Percentiles rank a stretch among this genome's conserved stretches.
phyloP scores from a whole-genome alignment of 495 filamentous ascomycete genomes.

The Penicillium herquei region DNA sequence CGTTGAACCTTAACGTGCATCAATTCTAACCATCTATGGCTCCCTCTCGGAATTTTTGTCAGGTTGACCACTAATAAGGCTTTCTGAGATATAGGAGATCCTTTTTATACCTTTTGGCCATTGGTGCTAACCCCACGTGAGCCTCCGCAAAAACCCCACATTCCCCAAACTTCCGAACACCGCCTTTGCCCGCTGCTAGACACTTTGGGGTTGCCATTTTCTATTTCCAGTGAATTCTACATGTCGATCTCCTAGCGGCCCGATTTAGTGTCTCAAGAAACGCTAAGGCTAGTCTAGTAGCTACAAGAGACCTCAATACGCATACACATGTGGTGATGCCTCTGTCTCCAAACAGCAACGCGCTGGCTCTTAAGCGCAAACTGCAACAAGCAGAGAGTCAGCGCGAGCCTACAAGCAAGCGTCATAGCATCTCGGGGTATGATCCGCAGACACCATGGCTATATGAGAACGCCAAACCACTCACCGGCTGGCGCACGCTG shows the following conservation, averaged over 20 bases:
- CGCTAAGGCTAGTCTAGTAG: too few relatives aligned
- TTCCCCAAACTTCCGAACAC: constrained; percentile 27
- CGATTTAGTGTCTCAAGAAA: neutral
- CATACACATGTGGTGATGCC: constrained; percentile 18
- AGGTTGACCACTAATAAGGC: too few relatives aligned
- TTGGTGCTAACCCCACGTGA: constrained; percentile 11
- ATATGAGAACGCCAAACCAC: constrained; percentile 22
- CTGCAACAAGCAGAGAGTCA: constrained; percentile 21
- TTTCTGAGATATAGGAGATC: neutral
- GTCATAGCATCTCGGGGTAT: constrained; percentile 31
- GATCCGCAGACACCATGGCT: constrained; percentile 41
- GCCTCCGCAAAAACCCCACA: constrained; percentile 38
- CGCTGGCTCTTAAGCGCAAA: constrained; percentile 31
- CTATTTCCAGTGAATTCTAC: neutral
- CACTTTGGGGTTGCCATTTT: neutral
- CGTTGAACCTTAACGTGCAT: neutral
- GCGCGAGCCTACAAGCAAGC: constrained; percentile 20
- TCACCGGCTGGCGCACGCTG: constrained; percentile 30
- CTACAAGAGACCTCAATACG: too few relatives aligned
- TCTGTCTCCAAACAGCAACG: constrained; percentile 15
- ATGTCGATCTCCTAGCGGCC: neutral
- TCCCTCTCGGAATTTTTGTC: too few relatives aligned
- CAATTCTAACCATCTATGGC: neutral
- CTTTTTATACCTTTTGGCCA: neutral
- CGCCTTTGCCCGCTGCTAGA: constrained; percentile 23